phyloP scores from a whole-genome alignment of 2,329 filamentous ascomycete genomes.

The Colletotrichum australisinense region DNA sequence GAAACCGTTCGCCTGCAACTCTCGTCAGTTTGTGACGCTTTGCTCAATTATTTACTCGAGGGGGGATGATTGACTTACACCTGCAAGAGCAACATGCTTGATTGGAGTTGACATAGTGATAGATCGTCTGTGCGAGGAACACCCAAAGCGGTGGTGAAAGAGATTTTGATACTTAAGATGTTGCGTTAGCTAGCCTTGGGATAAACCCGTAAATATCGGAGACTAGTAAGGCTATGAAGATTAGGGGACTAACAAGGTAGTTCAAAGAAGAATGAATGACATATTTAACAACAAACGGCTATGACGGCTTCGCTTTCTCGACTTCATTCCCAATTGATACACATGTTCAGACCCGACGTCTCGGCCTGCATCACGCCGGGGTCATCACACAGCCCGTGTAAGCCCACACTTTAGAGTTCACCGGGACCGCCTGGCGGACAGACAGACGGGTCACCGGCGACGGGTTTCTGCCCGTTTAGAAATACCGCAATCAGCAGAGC shows the following conservation, averaged over 20 bases:
- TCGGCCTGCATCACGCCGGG: constrained; percentile 12
- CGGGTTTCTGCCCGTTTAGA: background rate
- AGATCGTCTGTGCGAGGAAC: background rate
- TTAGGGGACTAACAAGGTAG: background rate
- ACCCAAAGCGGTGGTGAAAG: background rate
- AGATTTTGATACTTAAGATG: background rate
- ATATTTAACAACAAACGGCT: background rate
- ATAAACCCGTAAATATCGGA: background rate
- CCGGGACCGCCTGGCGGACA: constrained; percentile 11
- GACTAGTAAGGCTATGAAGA: background rate
- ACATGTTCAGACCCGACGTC: constrained; percentile 5
- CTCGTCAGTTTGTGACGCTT: background rate
- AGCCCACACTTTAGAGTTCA: constrained; percentile 18
- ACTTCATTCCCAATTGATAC: background rate
- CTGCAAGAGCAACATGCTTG: constrained; percentile 13
- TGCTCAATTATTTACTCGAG: background rate
- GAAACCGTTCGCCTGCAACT: constrained; percentile 44
- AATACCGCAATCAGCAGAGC: background rate
- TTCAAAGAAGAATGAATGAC: background rate
- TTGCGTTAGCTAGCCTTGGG: background rate
- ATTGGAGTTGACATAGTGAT: constrained; percentile 15
- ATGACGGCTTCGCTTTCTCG: background rate
- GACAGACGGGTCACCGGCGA: background rate
- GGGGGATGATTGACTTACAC: constrained; percentile 6
- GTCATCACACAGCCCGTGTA: constrained; percentile 1